Conservation (phyloP, 2,329 filamentous ascomycete species). For the Plenodomus tracheiphilus region DNA sequence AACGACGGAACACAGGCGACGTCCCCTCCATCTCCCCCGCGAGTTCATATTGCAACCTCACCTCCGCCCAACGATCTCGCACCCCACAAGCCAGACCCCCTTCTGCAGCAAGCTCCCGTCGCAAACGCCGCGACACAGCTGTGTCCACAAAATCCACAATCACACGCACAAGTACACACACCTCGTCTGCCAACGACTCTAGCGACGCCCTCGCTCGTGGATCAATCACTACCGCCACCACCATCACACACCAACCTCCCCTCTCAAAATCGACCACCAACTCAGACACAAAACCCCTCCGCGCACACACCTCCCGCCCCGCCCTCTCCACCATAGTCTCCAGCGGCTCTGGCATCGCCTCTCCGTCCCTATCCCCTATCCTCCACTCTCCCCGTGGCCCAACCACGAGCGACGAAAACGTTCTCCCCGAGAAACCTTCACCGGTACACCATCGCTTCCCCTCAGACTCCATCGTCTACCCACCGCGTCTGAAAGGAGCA, state of each 20-base stretch:
- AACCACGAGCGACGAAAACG: slow-evolving; percentile 22
- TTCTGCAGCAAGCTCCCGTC: slow-evolving; percentile 34
- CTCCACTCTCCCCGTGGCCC: too few species aligned
- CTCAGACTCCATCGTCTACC: slow-evolving; percentile 28
- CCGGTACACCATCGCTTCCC: slow-evolving; percentile 17
- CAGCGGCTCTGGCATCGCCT: slow-evolving; percentile 27
- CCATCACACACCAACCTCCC: not conserved
- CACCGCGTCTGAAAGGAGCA: slow-evolving; percentile 22
- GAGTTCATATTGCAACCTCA: slow-evolving; percentile 38
- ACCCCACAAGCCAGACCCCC: slow-evolving; percentile 33
- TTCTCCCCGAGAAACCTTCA: slow-evolving; percentile 14
- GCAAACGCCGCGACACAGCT: slow-evolving; percentile 35
- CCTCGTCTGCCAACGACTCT: slow-evolving; percentile 28
- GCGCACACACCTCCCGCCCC: slow-evolving; percentile 32
- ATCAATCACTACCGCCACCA: slow-evolving; percentile 9
- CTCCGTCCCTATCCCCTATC: not conserved
- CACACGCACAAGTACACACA: slow-evolving; percentile 23
- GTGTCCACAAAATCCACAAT: slow-evolving; percentile 20
- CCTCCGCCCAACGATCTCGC: slow-evolving; percentile 27
- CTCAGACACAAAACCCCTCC: slow-evolving; percentile 26
- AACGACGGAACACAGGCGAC: slow-evolving; percentile 41
- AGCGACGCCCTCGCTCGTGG: slow-evolving; percentile 26
- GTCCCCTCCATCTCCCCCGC: slow-evolving; percentile 41
- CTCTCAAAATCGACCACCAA: slow-evolving; percentile 1
- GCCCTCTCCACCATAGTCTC: slow-evolving; percentile 41